These are phyloP conservation scores for Lentinula lateritia DNA, from an alignment of 768 basidiomycete genomes.

Conservation along the genomic window DNA sequence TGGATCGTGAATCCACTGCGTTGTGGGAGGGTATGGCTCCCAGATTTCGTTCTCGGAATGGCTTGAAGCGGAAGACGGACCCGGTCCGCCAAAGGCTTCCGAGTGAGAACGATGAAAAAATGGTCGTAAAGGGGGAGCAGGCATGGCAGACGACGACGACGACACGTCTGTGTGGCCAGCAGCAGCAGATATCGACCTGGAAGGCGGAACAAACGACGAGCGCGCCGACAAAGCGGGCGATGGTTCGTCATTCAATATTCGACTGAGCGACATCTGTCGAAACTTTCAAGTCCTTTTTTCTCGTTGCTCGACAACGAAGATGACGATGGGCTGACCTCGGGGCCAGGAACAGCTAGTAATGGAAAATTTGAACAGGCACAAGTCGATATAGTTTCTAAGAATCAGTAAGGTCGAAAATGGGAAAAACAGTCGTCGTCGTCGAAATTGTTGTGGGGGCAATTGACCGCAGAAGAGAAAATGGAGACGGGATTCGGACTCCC, in stretches of 20 bases:
- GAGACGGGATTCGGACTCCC: not conserved
- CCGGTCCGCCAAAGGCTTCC: not conserved
- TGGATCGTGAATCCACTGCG: not conserved
- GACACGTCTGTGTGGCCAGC: constrained; percentile 5
- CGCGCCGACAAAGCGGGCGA: constrained; percentile 30
- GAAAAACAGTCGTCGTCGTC: not conserved
- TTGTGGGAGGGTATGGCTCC: not conserved
- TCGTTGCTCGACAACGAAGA: constrained; percentile 4
- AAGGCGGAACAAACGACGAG: constrained; percentile 23
- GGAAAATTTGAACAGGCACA: constrained; percentile 14
- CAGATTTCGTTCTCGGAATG: not conserved
- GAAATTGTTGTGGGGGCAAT: not conserved
- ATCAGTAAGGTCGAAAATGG: not conserved
- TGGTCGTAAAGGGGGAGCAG: constrained; percentile 1
- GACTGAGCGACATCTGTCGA: constrained; percentile 62
- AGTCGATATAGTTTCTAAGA: not conserved
- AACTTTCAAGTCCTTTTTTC: not conserved
- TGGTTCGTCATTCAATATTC: constrained; percentile 76
- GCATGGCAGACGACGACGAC: not conserved
- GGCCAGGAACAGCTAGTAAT: constrained; percentile 23
- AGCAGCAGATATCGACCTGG: constrained; percentile 12
- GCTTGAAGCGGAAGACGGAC: constrained; percentile 2
- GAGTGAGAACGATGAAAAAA: not conserved
- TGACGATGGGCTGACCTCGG: constrained; percentile 21
- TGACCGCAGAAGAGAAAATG: not conserved